Conservation (phyloP, 148 eudicot genomes). For the Beta vulgaris region DNA sequence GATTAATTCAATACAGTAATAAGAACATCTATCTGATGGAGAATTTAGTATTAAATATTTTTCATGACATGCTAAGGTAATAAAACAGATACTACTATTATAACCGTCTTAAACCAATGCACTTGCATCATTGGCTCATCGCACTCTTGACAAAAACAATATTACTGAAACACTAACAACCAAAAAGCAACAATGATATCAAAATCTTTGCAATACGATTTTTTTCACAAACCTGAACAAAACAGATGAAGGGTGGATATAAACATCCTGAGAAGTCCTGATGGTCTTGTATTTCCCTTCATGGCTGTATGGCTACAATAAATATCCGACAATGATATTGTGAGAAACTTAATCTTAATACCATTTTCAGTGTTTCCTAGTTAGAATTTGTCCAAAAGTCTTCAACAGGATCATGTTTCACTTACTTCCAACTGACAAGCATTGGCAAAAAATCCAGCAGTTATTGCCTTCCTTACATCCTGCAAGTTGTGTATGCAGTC, state of each 20-base stretch:
- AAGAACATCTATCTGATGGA: too few relatives aligned
- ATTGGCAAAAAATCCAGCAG: constrained; percentile 94
- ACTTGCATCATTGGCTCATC: not conserved
- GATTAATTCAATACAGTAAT: not conserved
- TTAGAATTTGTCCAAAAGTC: not conserved
- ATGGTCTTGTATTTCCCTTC: constrained; percentile 90
- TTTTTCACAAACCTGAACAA: constrained; percentile 71
- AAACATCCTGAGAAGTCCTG: constrained; percentile 84
- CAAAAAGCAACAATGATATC: not conserved
- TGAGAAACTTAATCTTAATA: constrained; percentile 2
- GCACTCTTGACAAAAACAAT: not conserved
- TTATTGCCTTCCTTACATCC: constrained; percentile 82
- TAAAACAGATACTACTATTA: not conserved
- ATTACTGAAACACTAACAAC: not conserved
- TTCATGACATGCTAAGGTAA: too few relatives aligned
- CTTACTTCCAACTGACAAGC: constrained; percentile 89
- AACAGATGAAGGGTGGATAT: constrained; percentile 95
- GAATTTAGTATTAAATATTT: too few relatives aligned
- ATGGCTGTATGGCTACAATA: constrained; percentile 69
- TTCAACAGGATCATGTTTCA: constrained; percentile 9
- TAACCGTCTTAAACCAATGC: not conserved
- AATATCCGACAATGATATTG: constrained; percentile 14
- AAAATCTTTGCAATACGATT: too few relatives aligned
- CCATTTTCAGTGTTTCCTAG: not conserved
- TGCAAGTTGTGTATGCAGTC: constrained; percentile 31